These are phyloP conservation scores for Yarrowia yakushimensis DNA, from an alignment of 805 yeast genomes.

Conservation along the genomic window DNA sequence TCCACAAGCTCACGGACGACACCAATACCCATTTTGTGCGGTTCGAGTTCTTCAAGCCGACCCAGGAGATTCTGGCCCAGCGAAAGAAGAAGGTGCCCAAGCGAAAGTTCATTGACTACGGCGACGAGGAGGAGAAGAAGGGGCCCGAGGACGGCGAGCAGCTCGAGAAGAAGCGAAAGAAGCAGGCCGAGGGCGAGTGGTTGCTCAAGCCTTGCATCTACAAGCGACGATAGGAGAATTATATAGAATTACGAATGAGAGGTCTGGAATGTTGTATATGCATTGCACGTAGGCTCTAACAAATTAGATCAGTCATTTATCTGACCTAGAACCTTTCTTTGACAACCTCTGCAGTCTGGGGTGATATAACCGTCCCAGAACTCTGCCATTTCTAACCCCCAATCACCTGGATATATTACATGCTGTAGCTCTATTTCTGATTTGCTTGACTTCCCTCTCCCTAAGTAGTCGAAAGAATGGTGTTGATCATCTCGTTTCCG, in stretches of 20 bases:
- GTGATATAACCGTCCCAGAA: too few species aligned
- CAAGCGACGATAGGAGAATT: conserved; percentile 73
- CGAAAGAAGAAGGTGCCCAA: conserved; percentile 34
- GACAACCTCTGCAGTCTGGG: too few species aligned
- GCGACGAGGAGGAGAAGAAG: conserved; percentile 52
- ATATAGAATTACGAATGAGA: too few species aligned
- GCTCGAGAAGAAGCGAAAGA: conserved; percentile 7
- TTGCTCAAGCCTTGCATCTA: conserved; percentile 93
- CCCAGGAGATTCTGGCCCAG: conserved; percentile 59
- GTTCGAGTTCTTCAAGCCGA: conserved; percentile 90
- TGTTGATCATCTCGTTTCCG: conserved; percentile 92
- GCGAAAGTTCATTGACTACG: conserved; percentile 60
- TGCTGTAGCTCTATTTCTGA: background rate
- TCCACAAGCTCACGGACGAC: conserved; percentile 83
- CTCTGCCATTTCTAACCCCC: too few species aligned
- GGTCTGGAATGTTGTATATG: too few species aligned
- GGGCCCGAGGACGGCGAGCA: conserved; percentile 52
- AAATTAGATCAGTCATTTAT: too few species aligned
- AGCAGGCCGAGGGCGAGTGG: conserved; percentile 58
- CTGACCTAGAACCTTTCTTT: too few species aligned
- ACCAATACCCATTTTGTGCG: conserved; percentile 89
- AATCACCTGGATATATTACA: too few species aligned
- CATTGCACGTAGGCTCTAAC: too few species aligned
- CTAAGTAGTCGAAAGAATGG: conserved; percentile 42
- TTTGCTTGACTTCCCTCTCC: background rate